A percentile compares a stretch with the other conserved stretches of the same genome.
Evolutionary conservation across 1,284 basidiomycete species (phyloP).

Genomic region (Apiotrichum siamense): DNA sequence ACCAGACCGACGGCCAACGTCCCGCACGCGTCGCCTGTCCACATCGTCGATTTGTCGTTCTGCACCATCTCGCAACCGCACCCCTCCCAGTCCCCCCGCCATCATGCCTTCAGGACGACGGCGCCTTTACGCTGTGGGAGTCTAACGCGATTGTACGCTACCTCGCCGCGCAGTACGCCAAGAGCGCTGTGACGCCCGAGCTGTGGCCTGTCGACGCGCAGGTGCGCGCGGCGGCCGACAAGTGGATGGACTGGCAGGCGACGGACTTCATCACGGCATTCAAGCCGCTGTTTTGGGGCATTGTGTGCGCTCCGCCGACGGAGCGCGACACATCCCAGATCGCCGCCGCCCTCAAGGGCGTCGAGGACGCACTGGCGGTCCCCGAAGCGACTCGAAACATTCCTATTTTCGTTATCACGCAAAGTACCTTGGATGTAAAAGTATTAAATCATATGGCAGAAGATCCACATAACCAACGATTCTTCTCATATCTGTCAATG

Average conservation of each 20-base stretch:
- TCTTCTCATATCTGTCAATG: slow-evolving; percentile 43
- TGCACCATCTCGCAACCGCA: no score
- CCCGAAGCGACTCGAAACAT: slow-evolving; percentile 5
- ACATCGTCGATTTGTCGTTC: no score
- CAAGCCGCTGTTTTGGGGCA: slow-evolving; percentile 2
- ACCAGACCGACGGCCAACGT: no score
- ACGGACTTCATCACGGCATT: background rate
- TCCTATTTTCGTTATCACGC: no score
- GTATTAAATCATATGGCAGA: slow-evolving; percentile 43
- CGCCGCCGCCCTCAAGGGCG: background rate
- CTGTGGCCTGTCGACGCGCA: background rate
- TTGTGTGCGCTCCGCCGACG: slow-evolving; percentile 2
- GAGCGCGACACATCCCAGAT: slow-evolving; percentile 6
- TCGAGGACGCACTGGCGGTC: background rate
- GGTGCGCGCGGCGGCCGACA: slow-evolving; percentile 1
- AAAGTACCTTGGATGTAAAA: no score
- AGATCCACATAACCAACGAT: slow-evolving; percentile 46
- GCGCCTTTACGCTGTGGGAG: slow-evolving; percentile 10
- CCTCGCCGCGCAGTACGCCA: slow-evolving; percentile 6
- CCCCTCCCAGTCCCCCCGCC: no score
- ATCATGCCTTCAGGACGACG: no score
- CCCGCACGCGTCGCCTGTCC: no score
- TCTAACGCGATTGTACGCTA: slow-evolving; percentile 18
- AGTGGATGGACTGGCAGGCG: slow-evolving; percentile 15
- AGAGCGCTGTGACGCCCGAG: background rate